These are phyloP conservation scores for Zhuliangozyma parablackwelliae DNA, from an alignment of 1,139 yeast genomes.

Conservation along the genomic window DNA sequence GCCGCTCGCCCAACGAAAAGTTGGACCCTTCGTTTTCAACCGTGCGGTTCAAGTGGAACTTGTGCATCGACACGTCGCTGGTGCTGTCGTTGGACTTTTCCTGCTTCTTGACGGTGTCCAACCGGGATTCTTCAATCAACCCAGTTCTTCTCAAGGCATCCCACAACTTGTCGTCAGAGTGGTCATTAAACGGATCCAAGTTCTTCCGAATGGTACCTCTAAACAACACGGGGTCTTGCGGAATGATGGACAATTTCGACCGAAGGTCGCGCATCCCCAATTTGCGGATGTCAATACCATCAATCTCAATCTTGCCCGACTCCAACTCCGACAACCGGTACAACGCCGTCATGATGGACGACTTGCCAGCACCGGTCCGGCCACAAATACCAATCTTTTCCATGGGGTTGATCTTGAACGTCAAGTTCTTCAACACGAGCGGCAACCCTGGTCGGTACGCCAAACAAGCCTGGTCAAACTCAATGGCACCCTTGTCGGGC, in stretches of 20 bases:
- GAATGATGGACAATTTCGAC: slow-evolving; percentile 76
- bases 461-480: slow-evolving; percentile 55
- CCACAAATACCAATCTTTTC: slow-evolving; percentile 76
- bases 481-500: slow-evolving; percentile 49
- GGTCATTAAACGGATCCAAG: slow-evolving; percentile 58
- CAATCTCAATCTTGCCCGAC: slow-evolving; percentile 51
- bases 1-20: slow-evolving; percentile 40
- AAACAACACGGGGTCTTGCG: slow-evolving; percentile 90
- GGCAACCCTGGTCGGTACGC: slow-evolving; percentile 78
- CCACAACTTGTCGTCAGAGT: slow-evolving; percentile 30
- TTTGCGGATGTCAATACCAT: slow-evolving; percentile 54
- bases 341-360: slow-evolving; percentile 62
- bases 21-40: slow-evolving; percentile 40
- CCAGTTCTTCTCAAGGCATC: slow-evolving; percentile 33
- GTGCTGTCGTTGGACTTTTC: slow-evolving; percentile 7
- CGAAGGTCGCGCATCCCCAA: slow-evolving; percentile 78
- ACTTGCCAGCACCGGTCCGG: slow-evolving; percentile 79
- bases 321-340: slow-evolving; percentile 57
- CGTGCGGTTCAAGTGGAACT: slow-evolving; percentile 30
- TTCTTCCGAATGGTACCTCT: slow-evolving; percentile 77
- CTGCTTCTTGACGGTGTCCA: slow-evolving; percentile 16
- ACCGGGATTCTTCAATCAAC: slow-evolving; percentile 19
- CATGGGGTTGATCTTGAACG: slow-evolving; percentile 43
- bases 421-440: slow-evolving; percentile 57
- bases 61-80: slow-evolving; percentile 11